Conservation (phyloP, 2,329 filamentous ascomycete genomes). For the Tolypocladium inflatum region DNA sequence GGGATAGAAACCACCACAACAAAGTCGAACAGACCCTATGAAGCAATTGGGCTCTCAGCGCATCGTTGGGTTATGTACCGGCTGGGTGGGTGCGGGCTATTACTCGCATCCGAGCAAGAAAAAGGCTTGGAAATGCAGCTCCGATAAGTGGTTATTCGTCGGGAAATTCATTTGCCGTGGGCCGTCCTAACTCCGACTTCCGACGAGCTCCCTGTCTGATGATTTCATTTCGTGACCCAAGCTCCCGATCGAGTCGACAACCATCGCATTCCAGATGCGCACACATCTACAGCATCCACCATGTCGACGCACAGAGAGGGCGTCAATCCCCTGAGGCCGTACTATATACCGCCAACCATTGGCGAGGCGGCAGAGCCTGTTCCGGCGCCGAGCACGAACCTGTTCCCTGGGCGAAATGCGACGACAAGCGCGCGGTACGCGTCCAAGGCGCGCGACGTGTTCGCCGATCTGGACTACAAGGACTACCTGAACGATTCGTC, state of each 20-base stretch:
- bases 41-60: background rate
- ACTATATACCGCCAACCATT: slow-evolving; percentile 56
- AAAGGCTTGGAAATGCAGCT: slow-evolving; percentile 8
- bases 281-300: slow-evolving; percentile 14
- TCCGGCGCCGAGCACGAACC: slow-evolving; percentile 31
- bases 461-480: slow-evolving; percentile 86
- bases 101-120: slow-evolving; percentile 1
- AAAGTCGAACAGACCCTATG: background rate
- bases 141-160: slow-evolving; percentile 13
- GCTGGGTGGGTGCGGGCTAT: background rate
- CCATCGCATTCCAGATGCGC: slow-evolving; percentile 13
- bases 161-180: slow-evolving; percentile 25
- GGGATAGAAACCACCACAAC: background rate
- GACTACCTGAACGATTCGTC: slow-evolving; percentile 73
- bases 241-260: background rate
- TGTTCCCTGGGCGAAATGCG: slow-evolving; percentile 35
- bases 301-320: slow-evolving; percentile 37
- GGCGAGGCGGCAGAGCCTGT: slow-evolving; percentile 32
- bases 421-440: slow-evolving; percentile 23
- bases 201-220: slow-evolving; percentile 14
- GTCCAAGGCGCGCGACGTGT: slow-evolving; percentile 67
- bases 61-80: background rate
- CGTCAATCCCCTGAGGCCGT: slow-evolving; percentile 58
- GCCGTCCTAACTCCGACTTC: slow-evolving; percentile 12
- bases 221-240: slow-evolving; percentile 18